Percentiles rank a stretch among this genome's conserved stretches.
Evolutionary conservation across 306 rosid genomes (phyloP).

Genomic region (Alnus rubra): DNA sequence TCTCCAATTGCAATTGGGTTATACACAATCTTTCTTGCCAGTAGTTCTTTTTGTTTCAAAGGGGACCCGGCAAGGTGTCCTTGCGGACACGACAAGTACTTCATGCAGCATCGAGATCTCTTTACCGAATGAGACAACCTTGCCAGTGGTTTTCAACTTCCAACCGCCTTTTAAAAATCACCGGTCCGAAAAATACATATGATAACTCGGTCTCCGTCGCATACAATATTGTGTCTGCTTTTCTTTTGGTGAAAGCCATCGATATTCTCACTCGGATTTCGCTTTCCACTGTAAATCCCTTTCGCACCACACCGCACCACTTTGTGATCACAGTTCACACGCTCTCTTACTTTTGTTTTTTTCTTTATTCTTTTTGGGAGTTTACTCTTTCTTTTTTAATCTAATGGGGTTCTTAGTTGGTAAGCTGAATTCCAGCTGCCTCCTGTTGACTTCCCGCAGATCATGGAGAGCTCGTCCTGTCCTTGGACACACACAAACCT

Average conservation of each 20-base stretch:
- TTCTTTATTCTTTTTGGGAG: background rate
- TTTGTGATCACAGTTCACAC: background rate
- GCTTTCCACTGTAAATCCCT: slow-evolving; percentile 16
- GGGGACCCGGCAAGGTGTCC: too few species aligned
- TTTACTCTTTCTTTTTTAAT: background rate
- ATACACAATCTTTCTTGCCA: too few species aligned
- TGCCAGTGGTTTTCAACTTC: slow-evolving; percentile 26
- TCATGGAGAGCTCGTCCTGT: slow-evolving; percentile 45
- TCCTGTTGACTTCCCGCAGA: slow-evolving; percentile 39
- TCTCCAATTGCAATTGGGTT: too few species aligned
- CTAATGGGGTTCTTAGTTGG: slow-evolving; percentile 39
- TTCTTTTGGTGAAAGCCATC: slow-evolving; percentile 24
- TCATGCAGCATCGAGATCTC: background rate
- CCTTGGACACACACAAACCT: slow-evolving; percentile 21
- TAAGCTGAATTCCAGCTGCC: slow-evolving; percentile 58
- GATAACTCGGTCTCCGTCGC: background rate
- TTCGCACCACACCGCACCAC: slow-evolving; percentile 8
- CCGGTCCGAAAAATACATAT: background rate
- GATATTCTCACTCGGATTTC: slow-evolving; percentile 11
- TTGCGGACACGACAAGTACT: background rate
- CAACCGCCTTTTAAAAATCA: slow-evolving; percentile 17
- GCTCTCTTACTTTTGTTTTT: background rate
- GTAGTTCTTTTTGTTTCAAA: too few species aligned
- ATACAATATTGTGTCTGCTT: background rate
- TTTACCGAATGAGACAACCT: slow-evolving; percentile 10